Evolutionary conservation across 2,329 filamentous ascomycete genomes (phyloP), one percentile per base, ranked within the genome.

Genomic region (Beauveria asiatica): DNA sequence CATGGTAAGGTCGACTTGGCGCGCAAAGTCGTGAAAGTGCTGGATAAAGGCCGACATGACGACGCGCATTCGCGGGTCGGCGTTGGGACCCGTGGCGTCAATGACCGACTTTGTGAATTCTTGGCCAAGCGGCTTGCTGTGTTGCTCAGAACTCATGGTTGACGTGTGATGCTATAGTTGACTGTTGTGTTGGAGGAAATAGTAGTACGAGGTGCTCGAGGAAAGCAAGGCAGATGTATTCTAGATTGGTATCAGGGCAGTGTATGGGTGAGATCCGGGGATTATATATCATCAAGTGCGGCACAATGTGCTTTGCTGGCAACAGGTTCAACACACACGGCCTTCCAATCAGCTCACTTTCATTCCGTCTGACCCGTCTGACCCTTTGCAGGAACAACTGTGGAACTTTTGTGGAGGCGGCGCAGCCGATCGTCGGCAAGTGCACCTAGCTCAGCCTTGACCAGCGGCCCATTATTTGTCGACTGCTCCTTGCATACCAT

Each of bases 11-110:
- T 92, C 83, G 63, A 89, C 84, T 72, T 94, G 89, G 52, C 89
- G 85, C 44, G 86, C 84, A 72, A 93, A 93, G 74, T 91, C 89
- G 74, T 94, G 90, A 60, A 93, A 78, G 75, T 93, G 89, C 60
- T 78, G 79, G 69, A 92, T 85, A 62, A 92, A 75, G 33, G 82
- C 81, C 53, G 80, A 72, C 76, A 93, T 81, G 70, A 93, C 80
- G 66, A 85, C 78, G 62, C 86, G 83, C 68, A 87, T 81, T 46
- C 90, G 82, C 37, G 88, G 84, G 64, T 81, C 77, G 10, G 88
- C 86, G 64, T 87, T 83, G 65, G 88, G 86, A 5, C 89, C 87
- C 72, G 90, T 92, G 63, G 86, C 82, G 62, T 87, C 81, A 70
- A 93, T 83, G 70, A 93, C 89, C 65, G 81, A 77, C 65, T 84